phyloP scores from a whole-genome alignment of 179 eudicot genomes.

The Beta lomatogona region DNA sequence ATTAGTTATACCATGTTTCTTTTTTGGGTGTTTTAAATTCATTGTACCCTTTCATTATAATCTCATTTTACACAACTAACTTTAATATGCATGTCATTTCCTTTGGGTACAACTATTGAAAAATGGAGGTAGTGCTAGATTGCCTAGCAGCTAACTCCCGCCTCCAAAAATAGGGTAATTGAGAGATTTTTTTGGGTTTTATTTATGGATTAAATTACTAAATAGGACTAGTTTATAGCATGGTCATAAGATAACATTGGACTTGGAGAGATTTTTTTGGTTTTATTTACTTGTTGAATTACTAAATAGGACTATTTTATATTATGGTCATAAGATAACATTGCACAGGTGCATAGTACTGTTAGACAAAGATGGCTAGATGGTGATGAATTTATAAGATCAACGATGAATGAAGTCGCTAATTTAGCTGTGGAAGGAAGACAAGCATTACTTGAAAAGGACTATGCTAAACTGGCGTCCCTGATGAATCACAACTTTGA shows the following conservation, averaged over 20 bases:
- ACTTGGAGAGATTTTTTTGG: constrained; percentile 7
- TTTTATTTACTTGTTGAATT: not conserved
- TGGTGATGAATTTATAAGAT: constrained; percentile 76
- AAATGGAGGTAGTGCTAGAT: not conserved
- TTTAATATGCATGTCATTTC: too few relatives aligned
- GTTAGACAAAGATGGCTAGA: constrained; percentile 83
- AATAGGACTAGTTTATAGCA: not conserved
- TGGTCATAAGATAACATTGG: constrained; percentile 1
- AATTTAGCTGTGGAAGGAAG: constrained; percentile 71
- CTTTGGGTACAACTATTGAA: too few relatives aligned
- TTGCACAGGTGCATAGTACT: constrained; percentile 76
- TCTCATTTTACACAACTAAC: too few relatives aligned
- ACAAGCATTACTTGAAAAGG: constrained; percentile 58
- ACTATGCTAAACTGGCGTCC: constrained; percentile 60
- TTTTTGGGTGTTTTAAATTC: too few relatives aligned
- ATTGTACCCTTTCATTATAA: too few relatives aligned
- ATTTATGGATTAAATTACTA: not conserved
- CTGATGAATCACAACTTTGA: constrained; percentile 91
- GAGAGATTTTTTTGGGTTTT: not conserved
- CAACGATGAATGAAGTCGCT: constrained; percentile 75
- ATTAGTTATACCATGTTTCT: too few relatives aligned
- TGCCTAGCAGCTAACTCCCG: not conserved
- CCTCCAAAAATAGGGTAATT: not conserved
- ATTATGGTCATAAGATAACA: not conserved
- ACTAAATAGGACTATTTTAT: not conserved